phyloP scores from a whole-genome alignment of 768 basidiomycete species.

The Termitomyces sp. region DNA sequence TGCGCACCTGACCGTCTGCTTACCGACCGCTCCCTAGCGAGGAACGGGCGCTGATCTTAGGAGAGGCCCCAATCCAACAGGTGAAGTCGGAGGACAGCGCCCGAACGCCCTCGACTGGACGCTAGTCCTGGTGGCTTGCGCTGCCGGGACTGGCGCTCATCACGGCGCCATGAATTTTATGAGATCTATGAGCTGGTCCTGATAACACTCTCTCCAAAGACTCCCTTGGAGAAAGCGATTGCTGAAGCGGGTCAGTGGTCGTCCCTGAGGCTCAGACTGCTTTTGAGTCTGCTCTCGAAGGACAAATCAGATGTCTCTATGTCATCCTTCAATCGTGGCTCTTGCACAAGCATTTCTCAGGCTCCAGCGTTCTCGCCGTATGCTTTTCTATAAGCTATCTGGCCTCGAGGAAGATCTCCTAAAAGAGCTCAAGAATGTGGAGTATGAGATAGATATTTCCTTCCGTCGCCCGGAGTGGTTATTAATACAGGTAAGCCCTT shows the following conservation, averaged over 20 bases:
- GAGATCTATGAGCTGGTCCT: not conserved
- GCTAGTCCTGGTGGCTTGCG: too few relatives aligned
- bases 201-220: not conserved
- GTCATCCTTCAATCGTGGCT: not conserved
- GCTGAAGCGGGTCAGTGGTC: not conserved
- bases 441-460: not conserved
- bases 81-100: too few relatives aligned
- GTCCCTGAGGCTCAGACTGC: not conserved
- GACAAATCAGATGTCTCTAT: not conserved
- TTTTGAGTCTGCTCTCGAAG: not conserved
- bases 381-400: not conserved
- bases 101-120: too few relatives aligned
- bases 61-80: too few relatives aligned
- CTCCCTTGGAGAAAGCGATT: not conserved
- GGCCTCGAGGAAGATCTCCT: slow-evolving; percentile 23
- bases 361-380: not conserved
- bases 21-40: too few relatives aligned
- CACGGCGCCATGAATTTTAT: not conserved
- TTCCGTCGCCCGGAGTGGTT: not conserved
- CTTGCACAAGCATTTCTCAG: not conserved
- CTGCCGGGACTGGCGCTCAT: too few relatives aligned
- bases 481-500: not conserved
- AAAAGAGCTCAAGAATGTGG: not conserved
- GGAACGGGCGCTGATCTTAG: too few relatives aligned
- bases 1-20: too few relatives aligned